These are phyloP conservation scores for Incumbomyces delicatus DNA, from an alignment of 2,329 filamentous ascomycete species.

Conservation along the genomic window DNA sequence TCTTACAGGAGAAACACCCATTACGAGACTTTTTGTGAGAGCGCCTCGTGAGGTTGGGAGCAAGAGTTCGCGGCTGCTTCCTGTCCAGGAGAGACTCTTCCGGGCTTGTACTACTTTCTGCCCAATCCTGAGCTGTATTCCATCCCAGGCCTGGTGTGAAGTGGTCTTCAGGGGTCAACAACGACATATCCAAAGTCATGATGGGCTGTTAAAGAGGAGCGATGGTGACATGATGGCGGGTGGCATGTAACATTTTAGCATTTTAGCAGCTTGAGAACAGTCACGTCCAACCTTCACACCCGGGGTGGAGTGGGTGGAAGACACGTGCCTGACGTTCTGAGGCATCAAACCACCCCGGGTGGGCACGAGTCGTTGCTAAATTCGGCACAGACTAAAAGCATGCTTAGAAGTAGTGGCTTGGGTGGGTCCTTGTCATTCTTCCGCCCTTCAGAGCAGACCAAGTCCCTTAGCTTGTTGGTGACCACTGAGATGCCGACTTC, in stretches of 20 bases:
- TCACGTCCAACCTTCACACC: neutral
- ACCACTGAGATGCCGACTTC: neutral
- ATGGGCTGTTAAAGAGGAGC: neutral
- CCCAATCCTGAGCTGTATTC: conserved; percentile 2
- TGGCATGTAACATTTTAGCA: too few relatives aligned
- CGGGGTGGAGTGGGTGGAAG: neutral
- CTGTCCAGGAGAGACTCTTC: conserved; percentile 2
- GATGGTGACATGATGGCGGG: neutral
- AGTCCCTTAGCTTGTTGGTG: neutral
- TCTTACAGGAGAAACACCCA: conserved; percentile 34
- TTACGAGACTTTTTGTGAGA: conserved; percentile 33
- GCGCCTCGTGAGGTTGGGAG: conserved; percentile 20
- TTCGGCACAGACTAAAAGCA: neutral
- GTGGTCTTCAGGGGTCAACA: conserved; percentile 5
- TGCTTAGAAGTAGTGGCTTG: neutral
- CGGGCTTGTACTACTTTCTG: conserved; percentile 1
- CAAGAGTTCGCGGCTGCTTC: conserved; percentile 16
- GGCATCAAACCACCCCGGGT: neutral
- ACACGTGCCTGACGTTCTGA: neutral
- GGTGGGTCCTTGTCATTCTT: neutral
- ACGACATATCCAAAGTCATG: conserved; percentile 2
- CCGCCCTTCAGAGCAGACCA: conserved; percentile 1
- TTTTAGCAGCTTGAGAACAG: neutral
- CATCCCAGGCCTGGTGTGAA: conserved; percentile 3
- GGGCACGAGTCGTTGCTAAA: neutral